Evolutionary conservation across 805 yeast species (phyloP).

Genomic region (Grigorovia humatica): DNA sequence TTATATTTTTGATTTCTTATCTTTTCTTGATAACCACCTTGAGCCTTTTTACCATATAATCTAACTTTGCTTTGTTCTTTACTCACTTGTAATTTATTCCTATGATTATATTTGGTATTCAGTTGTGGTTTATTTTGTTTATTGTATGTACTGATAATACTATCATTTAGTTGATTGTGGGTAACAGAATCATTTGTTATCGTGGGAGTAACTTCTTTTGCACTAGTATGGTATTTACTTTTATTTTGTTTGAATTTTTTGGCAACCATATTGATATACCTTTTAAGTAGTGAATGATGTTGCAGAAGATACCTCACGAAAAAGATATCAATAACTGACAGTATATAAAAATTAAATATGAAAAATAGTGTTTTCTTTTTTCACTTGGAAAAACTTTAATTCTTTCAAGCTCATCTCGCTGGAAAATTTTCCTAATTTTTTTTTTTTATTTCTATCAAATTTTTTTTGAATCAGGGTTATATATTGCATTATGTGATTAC

Average conservation of each 20-base stretch:
- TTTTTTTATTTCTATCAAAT: too few species aligned
- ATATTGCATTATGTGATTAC: too few species aligned
- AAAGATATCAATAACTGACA: too few species aligned
- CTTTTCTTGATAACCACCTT: not conserved
- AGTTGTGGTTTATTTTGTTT: constrained; percentile 30
- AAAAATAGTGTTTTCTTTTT: too few species aligned
- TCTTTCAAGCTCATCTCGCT: not conserved
- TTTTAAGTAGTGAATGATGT: too few species aligned
- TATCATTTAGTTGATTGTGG: constrained; percentile 46
- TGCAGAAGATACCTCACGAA: too few species aligned
- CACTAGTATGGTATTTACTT: not conserved
- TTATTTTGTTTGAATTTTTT: constrained; percentile 1
- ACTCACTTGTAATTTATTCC: constrained; percentile 42
- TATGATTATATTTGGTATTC: constrained; percentile 27
- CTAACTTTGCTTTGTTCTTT: constrained; percentile 56
- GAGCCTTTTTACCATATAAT: constrained; percentile 53
- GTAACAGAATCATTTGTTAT: constrained; percentile 1
- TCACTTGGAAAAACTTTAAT: not conserved
- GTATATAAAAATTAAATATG: not conserved
- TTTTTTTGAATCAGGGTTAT: not conserved
- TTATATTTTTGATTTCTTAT: constrained; percentile 34
- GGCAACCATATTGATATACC: not conserved
- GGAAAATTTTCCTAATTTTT: not conserved
- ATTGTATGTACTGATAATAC: constrained; percentile 50
- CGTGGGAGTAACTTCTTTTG: constrained; percentile 3